Evolutionary conservation across 2,329 filamentous ascomycete genomes (phyloP).

Genomic region (Ilyonectria destructans): DNA sequence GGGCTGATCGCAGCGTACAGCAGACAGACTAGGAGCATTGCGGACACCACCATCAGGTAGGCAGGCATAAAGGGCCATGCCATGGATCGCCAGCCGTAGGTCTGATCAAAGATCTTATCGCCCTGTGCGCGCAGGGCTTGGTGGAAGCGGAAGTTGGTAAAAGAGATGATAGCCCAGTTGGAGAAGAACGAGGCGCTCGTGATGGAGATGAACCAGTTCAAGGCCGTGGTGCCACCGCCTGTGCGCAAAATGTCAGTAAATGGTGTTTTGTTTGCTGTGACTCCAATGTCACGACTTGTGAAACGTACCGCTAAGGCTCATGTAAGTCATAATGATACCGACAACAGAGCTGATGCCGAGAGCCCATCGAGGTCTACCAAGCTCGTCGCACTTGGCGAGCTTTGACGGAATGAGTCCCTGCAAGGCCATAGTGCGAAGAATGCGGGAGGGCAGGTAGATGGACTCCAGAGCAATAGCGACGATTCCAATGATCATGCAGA

Average conservation of each 20-base stretch:
- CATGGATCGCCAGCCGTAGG: constrained; percentile 26
- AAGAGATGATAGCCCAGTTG: constrained; percentile 32
- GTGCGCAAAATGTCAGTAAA: not conserved
- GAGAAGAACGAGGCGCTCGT: constrained; percentile 32
- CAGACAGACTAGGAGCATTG: constrained; percentile 21
- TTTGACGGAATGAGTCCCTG: constrained; percentile 25
- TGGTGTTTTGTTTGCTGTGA: not conserved
- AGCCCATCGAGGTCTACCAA: constrained; percentile 28
- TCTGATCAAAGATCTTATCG: constrained; percentile 25
- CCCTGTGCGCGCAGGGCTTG: constrained; percentile 21
- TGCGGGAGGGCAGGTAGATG: constrained; percentile 35
- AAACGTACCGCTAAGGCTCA: constrained; percentile 27
- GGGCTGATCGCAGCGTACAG: constrained; percentile 20
- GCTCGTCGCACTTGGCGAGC: constrained; percentile 28
- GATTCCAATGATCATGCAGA: constrained; percentile 39
- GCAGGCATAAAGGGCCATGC: constrained; percentile 24
- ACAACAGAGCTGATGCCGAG: constrained; percentile 15
- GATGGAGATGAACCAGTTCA: constrained; percentile 34
- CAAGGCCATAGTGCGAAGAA: constrained; percentile 38
- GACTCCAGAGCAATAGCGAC: constrained; percentile 36
- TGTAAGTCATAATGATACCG: constrained; percentile 31
- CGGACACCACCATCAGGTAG: constrained; percentile 19
- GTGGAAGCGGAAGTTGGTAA: constrained; percentile 29
- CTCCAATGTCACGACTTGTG: too few relatives aligned
- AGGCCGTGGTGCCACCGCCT: constrained; percentile 24